These are phyloP conservation scores for Leishmania mexicana DNA, from an alignment of 208 protist genomes.

Conservation along the genomic window DNA sequence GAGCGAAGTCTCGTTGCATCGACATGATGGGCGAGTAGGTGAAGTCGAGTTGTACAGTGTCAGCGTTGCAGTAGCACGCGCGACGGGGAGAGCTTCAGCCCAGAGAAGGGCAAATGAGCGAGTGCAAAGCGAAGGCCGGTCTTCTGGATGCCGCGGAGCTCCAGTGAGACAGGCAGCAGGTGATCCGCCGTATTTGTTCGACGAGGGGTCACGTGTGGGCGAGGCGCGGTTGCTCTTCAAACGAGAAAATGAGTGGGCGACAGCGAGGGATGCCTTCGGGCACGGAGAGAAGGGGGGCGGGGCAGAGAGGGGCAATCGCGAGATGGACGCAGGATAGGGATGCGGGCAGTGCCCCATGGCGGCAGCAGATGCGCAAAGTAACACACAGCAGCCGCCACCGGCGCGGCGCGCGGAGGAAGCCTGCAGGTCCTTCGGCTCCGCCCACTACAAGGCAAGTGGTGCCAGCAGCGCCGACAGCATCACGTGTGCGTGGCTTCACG, in stretches of 20 bases:
- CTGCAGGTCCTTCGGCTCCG: neutral
- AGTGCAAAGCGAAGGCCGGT: neutral
- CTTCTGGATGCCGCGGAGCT: neutral
- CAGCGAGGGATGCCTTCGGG: neutral
- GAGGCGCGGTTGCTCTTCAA: neutral
- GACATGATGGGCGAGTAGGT: constrained; percentile 15
- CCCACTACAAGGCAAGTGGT: neutral
- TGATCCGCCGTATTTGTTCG: neutral
- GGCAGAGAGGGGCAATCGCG: no score
- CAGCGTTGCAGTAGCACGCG: neutral
- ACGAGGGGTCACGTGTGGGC: neutral
- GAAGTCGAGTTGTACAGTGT: neutral
- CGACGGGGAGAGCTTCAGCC: neutral
- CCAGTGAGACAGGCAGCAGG: neutral
- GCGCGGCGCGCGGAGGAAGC: neutral
- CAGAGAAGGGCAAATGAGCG: no score
- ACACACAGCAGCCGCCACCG: neutral
- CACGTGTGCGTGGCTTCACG: neutral
- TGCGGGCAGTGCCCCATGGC: neutral
- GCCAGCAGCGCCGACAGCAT: neutral
- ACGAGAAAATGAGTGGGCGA: neutral
- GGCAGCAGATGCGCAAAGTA: neutral
- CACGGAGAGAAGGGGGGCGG: neutral
- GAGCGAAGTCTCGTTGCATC: constrained; percentile 44
- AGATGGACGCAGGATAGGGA: neutral